These are phyloP conservation scores for Auricularia heimuer DNA, from an alignment of 768 basidiomycete genomes.

Conservation along the genomic window DNA sequence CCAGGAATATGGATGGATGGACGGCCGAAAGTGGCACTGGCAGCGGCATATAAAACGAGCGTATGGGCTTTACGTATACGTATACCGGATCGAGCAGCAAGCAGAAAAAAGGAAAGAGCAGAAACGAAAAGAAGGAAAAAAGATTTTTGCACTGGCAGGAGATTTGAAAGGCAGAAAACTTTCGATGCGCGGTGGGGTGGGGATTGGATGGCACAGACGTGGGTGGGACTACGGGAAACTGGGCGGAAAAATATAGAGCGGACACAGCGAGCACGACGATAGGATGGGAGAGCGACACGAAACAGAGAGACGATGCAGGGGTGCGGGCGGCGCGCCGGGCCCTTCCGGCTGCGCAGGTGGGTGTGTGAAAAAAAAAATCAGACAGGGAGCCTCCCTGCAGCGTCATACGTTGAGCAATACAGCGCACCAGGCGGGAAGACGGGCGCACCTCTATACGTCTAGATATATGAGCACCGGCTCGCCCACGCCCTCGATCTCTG, in stretches of 20 bases:
- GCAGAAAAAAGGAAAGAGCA: too few species aligned
- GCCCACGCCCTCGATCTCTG: slow-evolving; percentile 93
- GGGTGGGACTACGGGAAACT: background rate
- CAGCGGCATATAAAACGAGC: background rate
- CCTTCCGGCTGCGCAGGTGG: background rate
- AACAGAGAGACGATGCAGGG: background rate
- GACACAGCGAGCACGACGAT: background rate
- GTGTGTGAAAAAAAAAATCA: background rate
- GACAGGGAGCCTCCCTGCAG: too few species aligned
- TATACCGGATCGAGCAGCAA: too few species aligned
- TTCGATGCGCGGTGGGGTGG: background rate
- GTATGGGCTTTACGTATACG: background rate
- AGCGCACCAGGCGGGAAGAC: too few species aligned
- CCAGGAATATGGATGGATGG: too few species aligned
- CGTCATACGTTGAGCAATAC: too few species aligned
- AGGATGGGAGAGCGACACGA: background rate
- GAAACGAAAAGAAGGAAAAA: too few species aligned
- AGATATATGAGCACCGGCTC: slow-evolving; percentile 94
- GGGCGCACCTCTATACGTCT: slow-evolving; percentile 41
- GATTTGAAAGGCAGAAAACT: background rate
- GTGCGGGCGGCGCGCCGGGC: background rate
- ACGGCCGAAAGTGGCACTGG: too few species aligned
- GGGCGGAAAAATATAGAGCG: background rate
- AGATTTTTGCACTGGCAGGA: background rate
- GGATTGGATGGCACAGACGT: background rate